Evolutionary conservation across 176 grass and related monocot species (phyloP).

Genomic region (Tillandsia leiboldiana): DNA sequence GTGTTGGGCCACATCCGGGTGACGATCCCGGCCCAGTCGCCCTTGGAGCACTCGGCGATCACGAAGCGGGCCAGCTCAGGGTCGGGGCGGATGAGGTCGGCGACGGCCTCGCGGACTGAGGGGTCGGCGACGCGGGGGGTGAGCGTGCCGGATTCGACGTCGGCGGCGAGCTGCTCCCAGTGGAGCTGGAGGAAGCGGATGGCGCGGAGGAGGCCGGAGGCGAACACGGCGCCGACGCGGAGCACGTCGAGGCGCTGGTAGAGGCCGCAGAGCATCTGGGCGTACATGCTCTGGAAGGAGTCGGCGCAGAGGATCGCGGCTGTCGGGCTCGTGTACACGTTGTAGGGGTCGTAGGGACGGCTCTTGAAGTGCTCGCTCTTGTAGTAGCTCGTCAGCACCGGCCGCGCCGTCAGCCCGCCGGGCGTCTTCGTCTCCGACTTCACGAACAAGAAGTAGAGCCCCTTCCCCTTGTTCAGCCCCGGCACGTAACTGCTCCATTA

Average conservation of each 20-base stretch:
- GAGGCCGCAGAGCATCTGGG: constrained; percentile 93
- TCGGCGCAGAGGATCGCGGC: constrained; percentile 84
- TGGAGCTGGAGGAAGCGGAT: constrained; percentile 93
- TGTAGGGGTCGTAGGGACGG: constrained; percentile 72
- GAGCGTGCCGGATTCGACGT: constrained; percentile 51
- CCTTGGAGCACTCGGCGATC: constrained; percentile 44
- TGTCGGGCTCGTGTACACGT: constrained; percentile 84
- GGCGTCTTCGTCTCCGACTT: constrained; percentile 92
- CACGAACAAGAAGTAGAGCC: constrained; percentile 89
- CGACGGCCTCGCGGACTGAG: constrained; percentile 58
- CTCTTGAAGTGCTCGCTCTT: constrained; percentile 88
- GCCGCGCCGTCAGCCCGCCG: constrained; percentile 64
- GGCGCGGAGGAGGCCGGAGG: constrained; percentile 83
- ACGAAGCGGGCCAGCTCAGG: constrained; percentile 49
- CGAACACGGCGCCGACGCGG: constrained; percentile 95
- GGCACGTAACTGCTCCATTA: constrained; percentile 49
- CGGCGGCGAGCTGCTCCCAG: constrained; percentile 61
- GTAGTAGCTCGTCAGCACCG: constrained; percentile 98
- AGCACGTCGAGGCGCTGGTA: constrained; percentile 75
- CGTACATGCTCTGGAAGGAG: constrained; percentile 98
- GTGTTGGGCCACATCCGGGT: constrained; percentile 79
- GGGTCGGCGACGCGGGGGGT: constrained; percentile 51
- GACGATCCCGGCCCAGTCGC: constrained; percentile 78
- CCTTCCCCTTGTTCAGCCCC: constrained; percentile 83
- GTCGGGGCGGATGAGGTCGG: constrained; percentile 48